Evolutionary conservation across 345 rosid genomes (phyloP), one percentile per base, ranked within the genome.

Genomic region (Jatropha curcas): DNA sequence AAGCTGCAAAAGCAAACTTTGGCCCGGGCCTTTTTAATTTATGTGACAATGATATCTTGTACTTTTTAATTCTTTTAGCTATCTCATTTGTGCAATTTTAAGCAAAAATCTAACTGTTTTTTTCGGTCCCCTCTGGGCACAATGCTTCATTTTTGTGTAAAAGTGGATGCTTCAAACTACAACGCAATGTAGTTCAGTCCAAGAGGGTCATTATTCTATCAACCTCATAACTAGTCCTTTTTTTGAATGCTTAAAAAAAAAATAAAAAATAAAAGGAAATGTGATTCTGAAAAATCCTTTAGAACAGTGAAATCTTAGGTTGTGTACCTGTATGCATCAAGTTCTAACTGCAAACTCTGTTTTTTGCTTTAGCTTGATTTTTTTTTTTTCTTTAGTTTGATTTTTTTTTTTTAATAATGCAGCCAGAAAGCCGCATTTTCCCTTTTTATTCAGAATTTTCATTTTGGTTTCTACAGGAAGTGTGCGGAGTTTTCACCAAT

Each of bases 401-500:
- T n/a, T 1, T 25, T 30, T 13, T 22, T 13, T 22, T 51, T 20
- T 33, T 30, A 19, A 24, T 59, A 31, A 56, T n/a, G n/a, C n/a
- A 7, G 25, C 24, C 13, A 68, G 43, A 9, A 7, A 43, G 11
- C 19, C 43, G 14, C 20, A 5, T 35, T 66, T 48, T n/a, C n/a
- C 35, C 37, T 19, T 10, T 45, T 50, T 25, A 46, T 27, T 60
- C 0, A 60, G 53, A 62, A 55, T 62, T 61, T 43, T 63, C 8
- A 16, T 73, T 70, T 71, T 61, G 19, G 57, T 65, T 34, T 35
- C 7, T 35, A 35, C 39, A 35, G 39, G 39, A 88, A 79, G 83
- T 87, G n/a, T 1, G 74, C 77, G 69, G 85, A 82, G 80, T 85
- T 51, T 87, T 87, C 65, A 78, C 79, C 13, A 68, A 85, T 69